A percentile compares a stretch with the other conserved stretches of the same genome.
Evolutionary conservation across 1,284 basidiomycete species (phyloP).

Genomic region (Rhodotorula sp.): DNA sequence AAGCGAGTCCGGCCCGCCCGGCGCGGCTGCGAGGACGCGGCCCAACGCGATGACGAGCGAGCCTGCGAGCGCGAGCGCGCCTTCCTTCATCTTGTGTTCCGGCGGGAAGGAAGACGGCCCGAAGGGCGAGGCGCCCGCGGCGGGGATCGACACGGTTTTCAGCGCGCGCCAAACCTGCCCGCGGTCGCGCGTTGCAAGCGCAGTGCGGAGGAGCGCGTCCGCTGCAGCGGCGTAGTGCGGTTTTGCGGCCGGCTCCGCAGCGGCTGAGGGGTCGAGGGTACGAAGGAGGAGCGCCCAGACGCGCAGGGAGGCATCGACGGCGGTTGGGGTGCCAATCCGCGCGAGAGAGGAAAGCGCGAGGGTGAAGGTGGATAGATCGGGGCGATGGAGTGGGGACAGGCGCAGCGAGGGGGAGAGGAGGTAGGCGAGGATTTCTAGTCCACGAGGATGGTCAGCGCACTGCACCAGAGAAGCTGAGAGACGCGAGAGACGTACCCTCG

Average conservation of each 20-base stretch:
- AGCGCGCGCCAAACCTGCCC: conserved; percentile 17
- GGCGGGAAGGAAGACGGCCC: not conserved
- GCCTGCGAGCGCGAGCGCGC: not conserved
- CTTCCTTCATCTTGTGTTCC: not conserved
- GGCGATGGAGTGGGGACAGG: not conserved
- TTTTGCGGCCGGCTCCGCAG: not conserved
- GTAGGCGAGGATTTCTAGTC: conserved; percentile 20
- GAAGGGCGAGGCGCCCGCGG: not conserved
- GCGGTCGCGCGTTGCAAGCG: conserved; percentile 10
- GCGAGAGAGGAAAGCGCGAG: conserved; percentile 12
- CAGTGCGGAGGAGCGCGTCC: not conserved
- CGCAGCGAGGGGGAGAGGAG: not conserved
- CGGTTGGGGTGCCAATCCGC: conserved; percentile 9
- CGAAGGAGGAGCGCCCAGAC: not conserved
- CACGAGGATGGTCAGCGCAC: not conserved
- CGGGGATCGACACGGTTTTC: conserved; percentile 6
- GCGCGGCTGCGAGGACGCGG: not conserved
- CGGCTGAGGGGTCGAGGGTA: not conserved
- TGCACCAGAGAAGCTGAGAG: not conserved
- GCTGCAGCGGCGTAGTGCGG: not conserved
- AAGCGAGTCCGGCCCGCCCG: not conserved
- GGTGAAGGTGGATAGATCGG: conserved; percentile 20
- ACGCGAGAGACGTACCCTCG: conserved; percentile 25
- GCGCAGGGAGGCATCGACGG: conserved; percentile 5
- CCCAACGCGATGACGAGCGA: not conserved